Evolutionary conservation across 306 rosid species (phyloP).

Genomic region (Cajanus cajan): DNA sequence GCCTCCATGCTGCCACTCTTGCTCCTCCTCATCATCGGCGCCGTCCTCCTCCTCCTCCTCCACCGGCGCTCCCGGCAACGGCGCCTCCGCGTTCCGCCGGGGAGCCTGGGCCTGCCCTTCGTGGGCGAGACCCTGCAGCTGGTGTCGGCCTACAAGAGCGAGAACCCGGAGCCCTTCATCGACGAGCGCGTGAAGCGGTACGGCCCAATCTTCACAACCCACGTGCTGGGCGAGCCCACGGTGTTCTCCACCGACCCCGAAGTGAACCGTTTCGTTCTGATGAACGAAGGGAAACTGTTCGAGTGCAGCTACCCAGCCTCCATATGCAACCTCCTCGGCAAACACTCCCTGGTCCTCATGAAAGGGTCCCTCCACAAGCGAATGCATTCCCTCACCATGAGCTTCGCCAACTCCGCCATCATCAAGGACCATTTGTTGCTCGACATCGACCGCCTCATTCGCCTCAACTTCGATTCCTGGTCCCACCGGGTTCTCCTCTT

Average conservation of each 20-base stretch:
- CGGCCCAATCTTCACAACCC: slow-evolving; percentile 91
- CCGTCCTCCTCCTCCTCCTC: slow-evolving; percentile 24
- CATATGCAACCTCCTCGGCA: slow-evolving; percentile 79
- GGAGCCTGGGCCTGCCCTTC: slow-evolving; percentile 69
- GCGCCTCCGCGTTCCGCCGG: slow-evolving; percentile 66
- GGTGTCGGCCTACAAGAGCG: slow-evolving; percentile 85
- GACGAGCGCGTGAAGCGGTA: slow-evolving; percentile 70
- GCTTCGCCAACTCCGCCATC: slow-evolving; percentile 76
- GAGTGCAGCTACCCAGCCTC: slow-evolving; percentile 95
- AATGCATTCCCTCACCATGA: slow-evolving; percentile 95
- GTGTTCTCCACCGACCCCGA: slow-evolving; percentile 92
- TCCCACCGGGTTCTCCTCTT: slow-evolving; percentile 76
- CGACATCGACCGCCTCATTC: slow-evolving; percentile 86
- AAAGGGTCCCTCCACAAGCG: slow-evolving; percentile 76
- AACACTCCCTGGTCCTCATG: slow-evolving; percentile 82
- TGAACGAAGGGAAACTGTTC: slow-evolving; percentile 89
- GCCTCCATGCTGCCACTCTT: slow-evolving; percentile 12
- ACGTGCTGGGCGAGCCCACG: slow-evolving; percentile 88
- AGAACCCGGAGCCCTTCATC: slow-evolving; percentile 94
- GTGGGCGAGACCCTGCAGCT: slow-evolving; percentile 83
- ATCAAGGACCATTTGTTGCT: slow-evolving; percentile 64
- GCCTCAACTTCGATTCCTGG: slow-evolving; percentile 82
- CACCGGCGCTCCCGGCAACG: slow-evolving; percentile 49
- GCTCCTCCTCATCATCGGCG: background rate
- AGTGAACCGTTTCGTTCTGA: slow-evolving; percentile 74